A percentile compares a stretch with the other conserved stretches of the same genome.
phyloP scores from a whole-genome alignment of 2,329 filamentous ascomycete species.

The Seiridium cupressi region DNA sequence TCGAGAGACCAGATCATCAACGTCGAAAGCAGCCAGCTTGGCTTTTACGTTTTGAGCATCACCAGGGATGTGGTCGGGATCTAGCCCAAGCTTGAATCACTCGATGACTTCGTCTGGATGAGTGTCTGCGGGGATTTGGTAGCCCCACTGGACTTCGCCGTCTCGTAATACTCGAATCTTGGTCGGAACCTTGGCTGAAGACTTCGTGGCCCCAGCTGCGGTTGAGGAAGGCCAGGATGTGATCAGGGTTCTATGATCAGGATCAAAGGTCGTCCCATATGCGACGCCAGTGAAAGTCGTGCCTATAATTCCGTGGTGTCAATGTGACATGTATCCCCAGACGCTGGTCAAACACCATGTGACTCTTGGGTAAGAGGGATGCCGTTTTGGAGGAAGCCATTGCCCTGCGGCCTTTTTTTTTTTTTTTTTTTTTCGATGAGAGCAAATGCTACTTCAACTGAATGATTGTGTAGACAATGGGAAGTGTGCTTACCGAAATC shows the following conservation, averaged over 20 bases:
- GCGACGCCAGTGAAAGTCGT: not conserved
- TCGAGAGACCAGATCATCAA: not conserved
- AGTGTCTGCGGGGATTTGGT: not conserved
- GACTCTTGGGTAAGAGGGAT: too few species aligned
- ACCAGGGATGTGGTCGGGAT: not conserved
- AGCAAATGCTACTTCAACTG: too few species aligned
- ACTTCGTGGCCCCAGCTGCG: not conserved
- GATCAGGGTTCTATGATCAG: not conserved
- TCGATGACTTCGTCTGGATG: not conserved
- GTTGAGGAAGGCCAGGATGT: not conserved
- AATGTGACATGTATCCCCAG: not conserved
- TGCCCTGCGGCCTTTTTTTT: too few species aligned
- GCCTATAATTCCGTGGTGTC: not conserved
- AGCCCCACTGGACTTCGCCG: not conserved
- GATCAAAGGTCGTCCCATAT: not conserved
- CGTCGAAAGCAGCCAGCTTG: not conserved
- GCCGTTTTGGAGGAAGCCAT: too few species aligned
- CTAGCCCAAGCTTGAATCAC: slow-evolving; percentile 1
- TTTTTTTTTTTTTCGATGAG: not conserved
- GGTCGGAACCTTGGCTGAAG: not conserved
- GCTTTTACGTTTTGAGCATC: not conserved
- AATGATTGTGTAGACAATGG: too few species aligned
- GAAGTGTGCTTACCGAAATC: not conserved
- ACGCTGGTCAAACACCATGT: not conserved
- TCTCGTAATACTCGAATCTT: not conserved